A percentile compares a stretch with the other conserved stretches of the same genome.
Evolutionary conservation across 768 basidiomycete genomes (phyloP).

Genomic region (Fibroporia radiculosa): DNA sequence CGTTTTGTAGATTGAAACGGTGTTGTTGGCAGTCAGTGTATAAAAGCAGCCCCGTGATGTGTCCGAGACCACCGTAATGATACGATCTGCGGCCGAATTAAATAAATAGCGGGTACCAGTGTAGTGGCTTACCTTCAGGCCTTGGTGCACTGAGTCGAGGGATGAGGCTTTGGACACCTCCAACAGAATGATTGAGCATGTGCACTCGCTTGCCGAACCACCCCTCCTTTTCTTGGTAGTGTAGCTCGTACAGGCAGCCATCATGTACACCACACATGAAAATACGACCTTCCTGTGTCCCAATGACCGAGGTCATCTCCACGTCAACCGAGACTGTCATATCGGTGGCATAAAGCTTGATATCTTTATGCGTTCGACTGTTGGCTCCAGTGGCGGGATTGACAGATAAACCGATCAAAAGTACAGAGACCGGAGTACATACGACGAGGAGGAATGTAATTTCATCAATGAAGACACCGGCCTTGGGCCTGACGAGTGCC

Average conservation of each 20-base stretch:
- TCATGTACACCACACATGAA: constrained; percentile 86
- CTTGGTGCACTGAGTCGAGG: constrained; percentile 63
- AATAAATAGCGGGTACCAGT: neutral
- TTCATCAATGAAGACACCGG: constrained; percentile 85
- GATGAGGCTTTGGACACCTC: constrained; percentile 69
- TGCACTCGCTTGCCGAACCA: constrained; percentile 89
- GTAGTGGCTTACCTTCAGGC: constrained; percentile 51
- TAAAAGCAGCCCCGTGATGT: constrained; percentile 66
- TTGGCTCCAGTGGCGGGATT: constrained; percentile 34
- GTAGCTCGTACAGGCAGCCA: constrained; percentile 85
- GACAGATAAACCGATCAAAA: constrained; percentile 76
- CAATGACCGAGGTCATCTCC: constrained; percentile 79
- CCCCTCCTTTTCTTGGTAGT: constrained; percentile 83
- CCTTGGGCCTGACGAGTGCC: constrained; percentile 79
- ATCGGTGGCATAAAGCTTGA: constrained; percentile 88
- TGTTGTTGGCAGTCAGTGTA: constrained; percentile 58
- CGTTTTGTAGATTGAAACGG: constrained; percentile 61
- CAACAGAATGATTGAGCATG: constrained; percentile 81
- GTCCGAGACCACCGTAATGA: constrained; percentile 63
- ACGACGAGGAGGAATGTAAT: constrained; percentile 85
- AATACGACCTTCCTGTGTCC: constrained; percentile 76
- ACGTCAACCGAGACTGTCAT: constrained; percentile 71
- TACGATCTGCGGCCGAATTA: constrained; percentile 47
- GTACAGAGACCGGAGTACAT: constrained; percentile 76
- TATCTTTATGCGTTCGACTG: constrained; percentile 48